Base-by-base conservation (phyloP, 306 rosid genomes). In the Arachis hypogaea region DNA sequence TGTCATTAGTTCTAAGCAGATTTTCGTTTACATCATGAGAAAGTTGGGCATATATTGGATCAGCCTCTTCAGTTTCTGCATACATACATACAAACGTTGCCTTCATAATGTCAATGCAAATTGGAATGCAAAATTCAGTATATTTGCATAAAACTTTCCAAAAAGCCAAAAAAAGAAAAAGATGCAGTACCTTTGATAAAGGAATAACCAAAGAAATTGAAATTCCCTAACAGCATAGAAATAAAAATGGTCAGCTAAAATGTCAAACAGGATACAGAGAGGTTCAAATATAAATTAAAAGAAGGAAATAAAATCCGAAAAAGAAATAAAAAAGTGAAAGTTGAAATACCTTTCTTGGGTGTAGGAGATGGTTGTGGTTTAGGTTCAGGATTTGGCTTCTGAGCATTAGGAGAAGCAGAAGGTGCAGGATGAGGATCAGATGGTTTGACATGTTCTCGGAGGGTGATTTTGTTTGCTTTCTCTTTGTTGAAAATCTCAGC, bases 51-150 rank as follows among this genome's bases (percentile, higher is more conserved):
- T 89, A 92, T 4, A 80, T 65, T 9, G 84, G 87, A 70, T 76
- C 87, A 38, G 60, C 78, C 58, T 82, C 88, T 30, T 89, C 89
- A 12, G 56, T 69, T 51, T 88, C 97, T 94, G 81, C 71, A 82
- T 1, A 85, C 46, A 66, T 94, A 80, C 71, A 82, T 1, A 85
- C 46, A 66, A 69, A 50, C 7, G 57, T 11, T 14, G 38, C 51
- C 30, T 29, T 63, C 63, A 78, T 40, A 59, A 63, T 51, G 22
- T 63, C 38, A 36, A 60, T 22, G n/a, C 59, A 69, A 49, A 54
- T 42, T 72, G 52, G 38, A 80, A 73, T 49, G 5, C 2, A 2
- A 65, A 29, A 40, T 69, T 56, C 2, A 70, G 66, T 9, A 65
- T 58, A 78, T 66, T 28, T 11, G 51, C 30, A 30, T 4, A 55